A percentile compares a stretch with the other conserved stretches of the same genome.
phyloP scores from a whole-genome alignment of 2,329 filamentous ascomycete genomes.

The Cladobotryum protrusum region DNA sequence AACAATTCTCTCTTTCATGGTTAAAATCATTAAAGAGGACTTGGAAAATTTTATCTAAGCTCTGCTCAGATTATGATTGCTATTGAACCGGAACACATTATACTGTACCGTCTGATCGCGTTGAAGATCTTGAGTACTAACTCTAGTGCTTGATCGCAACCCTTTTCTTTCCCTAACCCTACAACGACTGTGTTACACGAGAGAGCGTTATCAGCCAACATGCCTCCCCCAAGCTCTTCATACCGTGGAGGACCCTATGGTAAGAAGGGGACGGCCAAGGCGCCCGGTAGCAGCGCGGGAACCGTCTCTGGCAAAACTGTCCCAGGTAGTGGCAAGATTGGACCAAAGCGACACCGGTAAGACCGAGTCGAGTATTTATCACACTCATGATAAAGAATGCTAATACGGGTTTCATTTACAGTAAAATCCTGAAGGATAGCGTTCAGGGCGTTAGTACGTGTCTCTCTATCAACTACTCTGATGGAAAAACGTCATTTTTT shows the following conservation, averaged over 20 bases:
- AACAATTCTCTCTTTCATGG: too few relatives aligned
- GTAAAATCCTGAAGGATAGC: conserved; percentile 43
- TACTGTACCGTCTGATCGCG: too few relatives aligned
- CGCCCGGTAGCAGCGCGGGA: not conserved
- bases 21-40: too few relatives aligned
- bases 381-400: conserved; percentile 1
- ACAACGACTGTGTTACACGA: too few relatives aligned
- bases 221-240: not conserved
- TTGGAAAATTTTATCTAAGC: too few relatives aligned
- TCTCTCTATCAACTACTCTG: not conserved
- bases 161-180: too few relatives aligned
- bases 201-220: not conserved
- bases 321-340: conserved; percentile 13
- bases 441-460: conserved; percentile 47
- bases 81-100: too few relatives aligned
- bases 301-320: conserved; percentile 16
- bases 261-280: not conserved
- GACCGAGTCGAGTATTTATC: not conserved
- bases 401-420: conserved; percentile 16
- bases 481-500: not conserved
- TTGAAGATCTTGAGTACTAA: too few relatives aligned
- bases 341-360: conserved; percentile 20
- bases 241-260: conserved; percentile 24
- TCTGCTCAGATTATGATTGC: too few relatives aligned
- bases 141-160: too few relatives aligned